These are phyloP conservation scores for Bisporella sp. DNA, from an alignment of 2,329 filamentous ascomycete genomes.

Conservation along the genomic window DNA sequence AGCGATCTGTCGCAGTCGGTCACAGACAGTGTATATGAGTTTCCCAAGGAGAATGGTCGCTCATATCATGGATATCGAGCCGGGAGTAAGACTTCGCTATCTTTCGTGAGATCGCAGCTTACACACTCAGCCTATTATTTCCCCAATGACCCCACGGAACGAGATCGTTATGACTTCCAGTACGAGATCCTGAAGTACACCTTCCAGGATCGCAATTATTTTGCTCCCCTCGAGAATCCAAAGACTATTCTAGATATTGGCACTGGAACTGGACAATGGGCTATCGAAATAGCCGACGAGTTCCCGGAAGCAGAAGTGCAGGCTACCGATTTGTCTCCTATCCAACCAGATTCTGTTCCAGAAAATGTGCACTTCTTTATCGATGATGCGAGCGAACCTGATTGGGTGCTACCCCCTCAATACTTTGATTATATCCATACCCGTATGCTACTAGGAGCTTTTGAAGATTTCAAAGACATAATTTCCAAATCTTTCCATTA, in stretches of 20 bases:
- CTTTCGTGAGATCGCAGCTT: neutral
- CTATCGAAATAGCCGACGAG: slow-evolving; percentile 51
- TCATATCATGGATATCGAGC: slow-evolving; percentile 14
- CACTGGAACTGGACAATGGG: slow-evolving; percentile 54
- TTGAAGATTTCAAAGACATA: slow-evolving; percentile 17
- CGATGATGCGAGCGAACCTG: slow-evolving; percentile 27
- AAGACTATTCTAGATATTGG: slow-evolving; percentile 31
- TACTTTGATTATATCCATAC: slow-evolving; percentile 55
- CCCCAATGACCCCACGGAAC: slow-evolving; percentile 43
- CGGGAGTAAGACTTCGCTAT: slow-evolving; percentile 5
- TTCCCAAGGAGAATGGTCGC: slow-evolving; percentile 14
- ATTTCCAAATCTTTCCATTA: slow-evolving; percentile 16
- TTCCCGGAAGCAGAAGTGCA: slow-evolving; percentile 52
- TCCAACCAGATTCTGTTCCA: slow-evolving; percentile 59
- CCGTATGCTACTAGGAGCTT: slow-evolving; percentile 27
- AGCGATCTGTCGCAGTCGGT: slow-evolving; percentile 11
- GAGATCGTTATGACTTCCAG: slow-evolving; percentile 42
- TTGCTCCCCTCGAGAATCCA: slow-evolving; percentile 34
- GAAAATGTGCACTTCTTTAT: slow-evolving; percentile 69
- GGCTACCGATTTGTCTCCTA: slow-evolving; percentile 60
- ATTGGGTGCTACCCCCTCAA: slow-evolving; percentile 37
- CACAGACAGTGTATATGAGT: slow-evolving; percentile 10
- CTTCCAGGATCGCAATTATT: slow-evolving; percentile 30
- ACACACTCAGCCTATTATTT: slow-evolving; percentile 18
- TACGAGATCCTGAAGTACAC: slow-evolving; percentile 37